These are phyloP conservation scores for Sutorius eximius DNA, from an alignment of 1,284 basidiomycete species.

Conservation along the genomic window DNA sequence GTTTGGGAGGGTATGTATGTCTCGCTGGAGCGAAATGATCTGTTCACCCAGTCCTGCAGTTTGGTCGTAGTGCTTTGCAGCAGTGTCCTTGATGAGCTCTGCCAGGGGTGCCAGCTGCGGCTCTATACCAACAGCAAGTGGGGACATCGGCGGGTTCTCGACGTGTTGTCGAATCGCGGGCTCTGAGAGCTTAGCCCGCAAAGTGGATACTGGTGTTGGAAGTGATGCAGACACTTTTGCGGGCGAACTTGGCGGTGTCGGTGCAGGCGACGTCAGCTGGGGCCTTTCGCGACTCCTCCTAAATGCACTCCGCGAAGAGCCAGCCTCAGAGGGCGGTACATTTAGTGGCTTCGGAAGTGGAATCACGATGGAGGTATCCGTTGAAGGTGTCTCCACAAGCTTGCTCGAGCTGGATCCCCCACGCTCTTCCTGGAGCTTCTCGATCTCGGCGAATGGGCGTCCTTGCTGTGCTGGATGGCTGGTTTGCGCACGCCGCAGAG, in stretches of 20 bases:
- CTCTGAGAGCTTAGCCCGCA: conserved; percentile 25
- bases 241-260: conserved; percentile 14
- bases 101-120: conserved; percentile 29
- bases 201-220: conserved; percentile 1
- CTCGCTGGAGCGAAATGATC: conserved; percentile 38
- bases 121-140: conserved; percentile 9
- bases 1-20: conserved; percentile 34
- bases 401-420: background rate
- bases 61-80: conserved; percentile 39
- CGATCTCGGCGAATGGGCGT: conserved; percentile 26
- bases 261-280: background rate
- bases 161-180: conserved; percentile 24
- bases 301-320: conserved; percentile 28
- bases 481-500: conserved; percentile 30
- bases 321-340: conserved; percentile 5
- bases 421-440: conserved; percentile 22
- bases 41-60: conserved; percentile 38
- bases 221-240: background rate
- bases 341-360: conserved; percentile 24
- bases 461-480: conserved; percentile 10
- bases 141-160: conserved; percentile 18
- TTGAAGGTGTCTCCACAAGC: conserved; percentile 19
- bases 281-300: conserved; percentile 4
- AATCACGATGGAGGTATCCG: conserved; percentile 29
- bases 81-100: conserved; percentile 40